Evolutionary conservation across 768 basidiomycete species (phyloP).

Genomic region (Rhizopogon vinicolor): DNA sequence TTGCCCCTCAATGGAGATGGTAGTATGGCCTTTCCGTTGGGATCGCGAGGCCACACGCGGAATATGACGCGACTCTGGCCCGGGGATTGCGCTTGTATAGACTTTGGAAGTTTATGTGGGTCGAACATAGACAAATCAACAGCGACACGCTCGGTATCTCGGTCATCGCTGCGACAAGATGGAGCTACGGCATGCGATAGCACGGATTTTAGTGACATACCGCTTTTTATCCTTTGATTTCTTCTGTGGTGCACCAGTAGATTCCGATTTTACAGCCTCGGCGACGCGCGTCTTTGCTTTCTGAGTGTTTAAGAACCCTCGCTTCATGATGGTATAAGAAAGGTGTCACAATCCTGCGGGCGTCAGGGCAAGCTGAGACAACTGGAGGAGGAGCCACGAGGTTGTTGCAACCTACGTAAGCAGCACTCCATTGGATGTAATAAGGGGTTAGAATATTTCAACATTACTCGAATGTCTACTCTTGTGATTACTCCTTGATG

Average conservation of each 20-base stretch:
- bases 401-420: too few species aligned
- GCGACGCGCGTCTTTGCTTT: slow-evolving; percentile 9
- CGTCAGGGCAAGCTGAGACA: too few species aligned
- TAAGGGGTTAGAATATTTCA: too few species aligned
- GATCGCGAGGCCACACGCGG: slow-evolving; percentile 21
- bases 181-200: not conserved
- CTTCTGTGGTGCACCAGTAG: not conserved
- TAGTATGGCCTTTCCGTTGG: slow-evolving; percentile 8
- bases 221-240: not conserved
- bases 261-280: not conserved
- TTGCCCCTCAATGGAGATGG: slow-evolving; percentile 7
- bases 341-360: not conserved
- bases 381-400: too few species aligned
- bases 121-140: not conserved
- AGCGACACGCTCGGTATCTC: not conserved
- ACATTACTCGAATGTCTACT: too few species aligned
- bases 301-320: slow-evolving; percentile 13
- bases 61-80: slow-evolving; percentile 14
- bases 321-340: slow-evolving; percentile 12
- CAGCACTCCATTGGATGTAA: too few species aligned
- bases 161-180: not conserved
- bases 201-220: not conserved
- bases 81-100: slow-evolving; percentile 1
- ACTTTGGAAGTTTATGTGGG: slow-evolving; percentile 2
- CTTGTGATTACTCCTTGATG: too few species aligned